Conservation (phyloP, 768 basidiomycete genomes). For the Hortiboletus campestris region DNA sequence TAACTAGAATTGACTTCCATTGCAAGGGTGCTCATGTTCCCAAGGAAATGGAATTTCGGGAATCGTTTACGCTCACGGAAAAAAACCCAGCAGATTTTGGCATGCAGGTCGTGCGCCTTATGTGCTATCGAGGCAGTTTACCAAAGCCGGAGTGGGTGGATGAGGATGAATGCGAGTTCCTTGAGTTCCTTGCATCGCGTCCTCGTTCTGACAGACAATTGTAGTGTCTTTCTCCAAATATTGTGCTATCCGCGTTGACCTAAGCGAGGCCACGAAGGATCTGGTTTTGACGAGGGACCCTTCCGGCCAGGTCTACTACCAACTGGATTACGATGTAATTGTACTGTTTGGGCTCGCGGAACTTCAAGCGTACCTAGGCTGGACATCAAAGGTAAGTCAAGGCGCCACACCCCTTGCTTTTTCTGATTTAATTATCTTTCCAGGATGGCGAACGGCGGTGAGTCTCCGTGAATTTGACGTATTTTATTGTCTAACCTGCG, state of each 20-base stretch:
- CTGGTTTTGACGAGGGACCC: not conserved
- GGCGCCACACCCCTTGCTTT: not conserved
- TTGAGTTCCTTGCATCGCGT: not conserved
- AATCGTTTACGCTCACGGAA: conserved; percentile 10
- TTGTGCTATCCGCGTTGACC: conserved; percentile 3
- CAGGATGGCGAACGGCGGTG: conserved; percentile 4
- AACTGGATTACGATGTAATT: conserved; percentile 15
- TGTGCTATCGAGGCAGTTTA: conserved; percentile 9
- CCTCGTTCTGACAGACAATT: not conserved
- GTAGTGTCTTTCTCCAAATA: conserved; percentile 3
- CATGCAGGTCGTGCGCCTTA: conserved; percentile 1
- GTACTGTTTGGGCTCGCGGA: conserved; percentile 10
- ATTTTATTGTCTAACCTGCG: not conserved
- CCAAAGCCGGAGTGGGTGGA: conserved; percentile 14
- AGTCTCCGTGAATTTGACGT: not conserved
- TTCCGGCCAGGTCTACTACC: conserved; percentile 2
- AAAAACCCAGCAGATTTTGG: not conserved
- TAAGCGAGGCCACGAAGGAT: not conserved
- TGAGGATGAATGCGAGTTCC: conserved; percentile 9
- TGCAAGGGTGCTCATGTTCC: conserved; percentile 1
- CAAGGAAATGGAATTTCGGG: conserved; percentile 7
- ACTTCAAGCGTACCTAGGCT: conserved; percentile 5
- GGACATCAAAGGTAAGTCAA: conserved; percentile 8
- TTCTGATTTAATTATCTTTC: not conserved
- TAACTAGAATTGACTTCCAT: not conserved